Base-by-base conservation (phyloP, 139 green algal genomes). In the Chlorella sp. region DNA sequence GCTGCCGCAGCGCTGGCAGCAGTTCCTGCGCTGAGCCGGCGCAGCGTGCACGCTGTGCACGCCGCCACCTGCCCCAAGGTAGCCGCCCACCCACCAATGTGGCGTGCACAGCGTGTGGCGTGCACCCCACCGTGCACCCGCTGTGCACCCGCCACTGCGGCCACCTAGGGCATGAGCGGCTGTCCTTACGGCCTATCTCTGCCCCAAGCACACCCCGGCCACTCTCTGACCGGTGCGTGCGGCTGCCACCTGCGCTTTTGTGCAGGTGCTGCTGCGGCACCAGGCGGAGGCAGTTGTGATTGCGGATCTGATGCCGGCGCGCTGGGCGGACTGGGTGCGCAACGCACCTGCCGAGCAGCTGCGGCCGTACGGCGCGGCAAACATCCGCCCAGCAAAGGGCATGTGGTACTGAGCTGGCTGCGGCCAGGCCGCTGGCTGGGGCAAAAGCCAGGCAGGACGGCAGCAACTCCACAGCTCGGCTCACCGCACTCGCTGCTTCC, bases 311-410 rank as follows among this genome's bases (percentile, higher is more conserved):
- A 92, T 98, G 94, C 94, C 95, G 0, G 84, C 87, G n/a, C 88
- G 93, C 73, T 99, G 96, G 96, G 89, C 92, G 13, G 88, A 94
- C 77, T 98, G 97, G 87, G 95, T 99, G 69, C 92, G 95, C 38
- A 95, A 94, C 84, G 90, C 86, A 32, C 91, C 93, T 60, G 88
- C 92, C 30, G 92, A 95, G 22, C 90, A 95, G 22, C 91, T 97
- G 16, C 78, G 80, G 68, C 85, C 87, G 28, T 83, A 44, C 58
- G 28, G 38, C 56, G 24, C 28, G 36, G 36, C 77, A 14, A 68
- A 36, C 38, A 9, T 64, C 40, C 32, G 44, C 8, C 32, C 54
- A 20, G 32, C 77, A 22, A 38, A 41, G 41, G 46, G 46, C 32
- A 65, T 64, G 46, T 67, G 77, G 40, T 73, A 68, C 41, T 62